Evolutionary conservation across 805 yeast genomes (phyloP), one percentile per base, ranked within the genome.

Genomic region (Kregervanrija pseudodelftensis): DNA sequence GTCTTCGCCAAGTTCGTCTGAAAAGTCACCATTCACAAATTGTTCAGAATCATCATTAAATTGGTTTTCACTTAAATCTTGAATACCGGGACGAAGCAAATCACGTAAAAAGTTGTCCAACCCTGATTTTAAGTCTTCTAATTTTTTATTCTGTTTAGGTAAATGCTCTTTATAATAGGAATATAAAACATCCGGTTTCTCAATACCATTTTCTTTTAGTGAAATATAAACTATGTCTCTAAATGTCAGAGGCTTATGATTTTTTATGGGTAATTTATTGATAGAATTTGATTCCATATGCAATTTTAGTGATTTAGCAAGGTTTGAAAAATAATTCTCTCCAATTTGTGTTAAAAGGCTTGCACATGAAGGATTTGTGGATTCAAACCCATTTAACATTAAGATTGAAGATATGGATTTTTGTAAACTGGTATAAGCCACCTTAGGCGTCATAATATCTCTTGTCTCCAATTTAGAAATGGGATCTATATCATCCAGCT

Each of bases 1-100:
- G 66, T 93, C 99, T 56, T 91, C 99, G 7, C 98, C 99, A 34
- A 93, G 68, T 49, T 90, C 96, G 55, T 78, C 83, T 1, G 96
- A 84, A 61, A 93, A 93, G 57, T 90, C 97, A 46, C 99, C 99
- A 30, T 93, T 85, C 52, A 91, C 66, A 60, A 90, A 93, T 63
- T 91, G 96, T 51, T 93, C 97, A 56, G 95, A 84, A 56, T 88
- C 86, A 59, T 95, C 99, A 34, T 70, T 79, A 62, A 93, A 93
- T 51, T 80, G 84, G 43, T 76, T 74, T 57, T 90, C 98, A 42
- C 76, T 80, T 8, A 68, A 47, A 48, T 83, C 88, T 54, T 81
- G 84, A 45, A 77, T 68, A 5, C 80, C 78, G 1, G 99, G 99
- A 46, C 96, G 74, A 44, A 93, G 70, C 47, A 90, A 66, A 30